phyloP scores from a whole-genome alignment of 805 yeast genomes.

The Saccharomycopsis selenospora region DNA sequence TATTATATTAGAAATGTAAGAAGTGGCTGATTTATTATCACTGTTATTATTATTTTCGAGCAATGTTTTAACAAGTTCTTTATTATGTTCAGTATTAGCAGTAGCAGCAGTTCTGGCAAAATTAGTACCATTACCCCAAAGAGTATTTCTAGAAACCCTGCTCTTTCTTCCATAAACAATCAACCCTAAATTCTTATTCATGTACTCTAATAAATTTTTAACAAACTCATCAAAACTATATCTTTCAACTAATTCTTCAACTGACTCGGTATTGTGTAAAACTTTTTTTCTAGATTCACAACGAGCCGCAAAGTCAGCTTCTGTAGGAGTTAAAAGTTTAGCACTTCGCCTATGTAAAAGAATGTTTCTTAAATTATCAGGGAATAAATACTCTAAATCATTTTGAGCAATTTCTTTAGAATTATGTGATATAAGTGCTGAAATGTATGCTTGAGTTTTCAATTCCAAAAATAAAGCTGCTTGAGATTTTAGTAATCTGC shows the following conservation, averaged over 20 bases:
- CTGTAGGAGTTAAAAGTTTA: constrained; percentile 58
- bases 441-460: constrained; percentile 91
- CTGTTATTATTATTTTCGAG: constrained; percentile 12
- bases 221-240: constrained; percentile 85
- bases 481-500: constrained; percentile 71
- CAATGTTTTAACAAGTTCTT: constrained; percentile 18
- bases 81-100: constrained; percentile 11
- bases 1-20: not conserved
- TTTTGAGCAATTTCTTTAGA: constrained; percentile 61
- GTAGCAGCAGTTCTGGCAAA: constrained; percentile 15
- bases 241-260: constrained; percentile 51
- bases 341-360: constrained; percentile 27
- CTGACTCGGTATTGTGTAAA: constrained; percentile 40
- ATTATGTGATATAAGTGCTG: constrained; percentile 68
- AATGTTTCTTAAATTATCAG: constrained; percentile 19
- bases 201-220: constrained; percentile 70
- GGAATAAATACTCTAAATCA: constrained; percentile 37
- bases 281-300: constrained; percentile 66
- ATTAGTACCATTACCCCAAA: constrained; percentile 21
- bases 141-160: constrained; percentile 20
- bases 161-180: constrained; percentile 62
- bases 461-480: constrained; percentile 75
- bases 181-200: constrained; percentile 64
- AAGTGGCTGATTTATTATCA: constrained; percentile 25
- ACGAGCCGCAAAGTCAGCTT: constrained; percentile 67